Percentiles rank a stretch among this genome's conserved stretches.
Conservation (phyloP, 495 filamentous ascomycete species). For the Neurospora sp. region DNA sequence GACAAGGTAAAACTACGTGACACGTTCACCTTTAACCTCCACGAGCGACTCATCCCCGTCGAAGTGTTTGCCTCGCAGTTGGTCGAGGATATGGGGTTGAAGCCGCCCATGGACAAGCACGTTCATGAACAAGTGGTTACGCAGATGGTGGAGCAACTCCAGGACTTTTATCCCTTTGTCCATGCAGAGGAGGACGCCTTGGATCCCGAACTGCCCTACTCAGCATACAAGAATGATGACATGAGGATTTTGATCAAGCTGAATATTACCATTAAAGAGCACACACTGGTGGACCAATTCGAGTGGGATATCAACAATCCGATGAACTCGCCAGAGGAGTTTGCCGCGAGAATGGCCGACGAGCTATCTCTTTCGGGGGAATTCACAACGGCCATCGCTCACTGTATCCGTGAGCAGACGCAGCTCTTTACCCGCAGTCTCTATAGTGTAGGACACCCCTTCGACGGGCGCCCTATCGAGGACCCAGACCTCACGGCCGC, state of each 20-base stretch:
- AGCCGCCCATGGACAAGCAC: constrained; percentile 51
- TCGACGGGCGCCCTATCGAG: constrained; percentile 87
- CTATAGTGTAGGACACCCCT: constrained; percentile 86
- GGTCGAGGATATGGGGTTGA: constrained; percentile 80
- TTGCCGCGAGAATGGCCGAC: constrained; percentile 76
- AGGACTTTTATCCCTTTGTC: constrained; percentile 84
- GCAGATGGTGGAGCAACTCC: constrained; percentile 80
- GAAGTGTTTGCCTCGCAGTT: constrained; percentile 80
- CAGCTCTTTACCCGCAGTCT: constrained; percentile 90
- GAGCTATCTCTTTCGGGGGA: constrained; percentile 92
- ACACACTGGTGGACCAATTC: constrained; percentile 92
- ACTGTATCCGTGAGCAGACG: constrained; percentile 89
- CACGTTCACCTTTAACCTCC: constrained; percentile 97
- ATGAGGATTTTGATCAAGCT: constrained; percentile 93
- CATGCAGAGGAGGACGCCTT: constrained; percentile 83
- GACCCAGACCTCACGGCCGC: constrained; percentile 77
- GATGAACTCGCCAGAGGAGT: constrained; percentile 85
- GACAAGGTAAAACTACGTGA: constrained; percentile 93
- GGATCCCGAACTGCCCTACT: constrained; percentile 83
- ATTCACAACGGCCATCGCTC: constrained; percentile 94
- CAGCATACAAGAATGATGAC: constrained; percentile 95
- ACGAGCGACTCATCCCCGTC: constrained; percentile 69
- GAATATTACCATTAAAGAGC: constrained; percentile 93
- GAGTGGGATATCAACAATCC: constrained; percentile 99
- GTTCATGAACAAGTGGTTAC: constrained; percentile 68